Conservation (phyloP, 305 asterid species). For the Fraxinus sp. region DNA sequence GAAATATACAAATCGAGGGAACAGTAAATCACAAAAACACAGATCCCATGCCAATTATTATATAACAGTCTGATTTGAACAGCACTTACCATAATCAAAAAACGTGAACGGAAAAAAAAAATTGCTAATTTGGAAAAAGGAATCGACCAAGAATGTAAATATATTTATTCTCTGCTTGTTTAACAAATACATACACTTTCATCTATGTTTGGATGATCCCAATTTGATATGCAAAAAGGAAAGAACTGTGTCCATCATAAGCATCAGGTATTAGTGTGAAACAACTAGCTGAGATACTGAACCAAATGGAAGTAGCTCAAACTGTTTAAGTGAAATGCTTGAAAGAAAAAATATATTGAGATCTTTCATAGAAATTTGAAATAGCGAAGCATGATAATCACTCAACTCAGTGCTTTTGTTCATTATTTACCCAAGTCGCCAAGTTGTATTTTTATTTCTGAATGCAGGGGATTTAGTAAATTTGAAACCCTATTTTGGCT, state of each 20-base stretch:
- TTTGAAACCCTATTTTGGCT: neutral
- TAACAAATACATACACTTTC: neutral
- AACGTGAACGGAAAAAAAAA: neutral
- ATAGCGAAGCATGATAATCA: neutral
- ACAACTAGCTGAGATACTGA: neutral
- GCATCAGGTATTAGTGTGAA: neutral
- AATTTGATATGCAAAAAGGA: neutral
- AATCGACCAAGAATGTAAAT: neutral
- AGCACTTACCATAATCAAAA: neutral
- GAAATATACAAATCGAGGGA: neutral
- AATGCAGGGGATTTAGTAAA: neutral
- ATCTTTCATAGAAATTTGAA: neutral
- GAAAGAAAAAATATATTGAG: neutral
- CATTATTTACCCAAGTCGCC: neutral
- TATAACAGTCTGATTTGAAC: neutral
- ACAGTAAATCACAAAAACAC: neutral
- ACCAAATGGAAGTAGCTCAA: neutral
- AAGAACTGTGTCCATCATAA: neutral
- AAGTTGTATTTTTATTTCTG: neutral
- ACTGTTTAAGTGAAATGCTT: neutral
- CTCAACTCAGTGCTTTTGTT: neutral
- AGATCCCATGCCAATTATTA: neutral
- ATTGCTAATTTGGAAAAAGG: neutral
- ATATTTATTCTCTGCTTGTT: neutral
- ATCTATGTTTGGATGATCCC: neutral